Conservation (phyloP, 75 land plant species). For the Cunninghamia lanceolata region DNA sequence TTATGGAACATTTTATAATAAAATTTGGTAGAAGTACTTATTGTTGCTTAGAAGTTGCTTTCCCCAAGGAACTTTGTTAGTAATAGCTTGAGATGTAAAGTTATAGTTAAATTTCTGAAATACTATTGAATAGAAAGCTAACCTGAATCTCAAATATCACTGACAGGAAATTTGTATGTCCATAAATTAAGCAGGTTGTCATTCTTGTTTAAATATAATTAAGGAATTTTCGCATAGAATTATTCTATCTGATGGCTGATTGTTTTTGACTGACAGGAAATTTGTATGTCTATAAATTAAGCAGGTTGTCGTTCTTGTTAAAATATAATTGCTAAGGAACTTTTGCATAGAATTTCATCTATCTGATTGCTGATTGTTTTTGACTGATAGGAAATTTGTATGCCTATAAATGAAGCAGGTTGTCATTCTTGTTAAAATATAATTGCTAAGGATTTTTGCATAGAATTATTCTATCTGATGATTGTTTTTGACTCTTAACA, state of each 20-base stretch:
- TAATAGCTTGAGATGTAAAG: neutral
- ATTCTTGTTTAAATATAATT: no score
- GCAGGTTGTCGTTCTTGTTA: no score
- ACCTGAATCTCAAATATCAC: neutral
- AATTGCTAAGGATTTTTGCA: no score
- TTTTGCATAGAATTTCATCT: no score
- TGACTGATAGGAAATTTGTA: no score
- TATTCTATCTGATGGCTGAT: no score
- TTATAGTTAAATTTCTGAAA: neutral
- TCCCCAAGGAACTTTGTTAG: neutral
- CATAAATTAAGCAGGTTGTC: no score
- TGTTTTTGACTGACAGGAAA: neutral
- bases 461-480: no score
- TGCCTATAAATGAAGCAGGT: no score
- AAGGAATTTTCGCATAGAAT: no score
- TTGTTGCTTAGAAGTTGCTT: neutral
- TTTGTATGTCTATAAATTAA: neutral
- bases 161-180: neutral
- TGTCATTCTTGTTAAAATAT: no score
- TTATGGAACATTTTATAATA: neutral
- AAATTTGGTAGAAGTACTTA: neutral
- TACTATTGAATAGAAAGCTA: neutral
- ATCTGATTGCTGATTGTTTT: neutral
- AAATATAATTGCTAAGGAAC: no score
- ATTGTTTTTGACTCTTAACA: constrained; percentile 21